Conservation (phyloP, 1,139 yeast species). For the Pichia sp. region DNA sequence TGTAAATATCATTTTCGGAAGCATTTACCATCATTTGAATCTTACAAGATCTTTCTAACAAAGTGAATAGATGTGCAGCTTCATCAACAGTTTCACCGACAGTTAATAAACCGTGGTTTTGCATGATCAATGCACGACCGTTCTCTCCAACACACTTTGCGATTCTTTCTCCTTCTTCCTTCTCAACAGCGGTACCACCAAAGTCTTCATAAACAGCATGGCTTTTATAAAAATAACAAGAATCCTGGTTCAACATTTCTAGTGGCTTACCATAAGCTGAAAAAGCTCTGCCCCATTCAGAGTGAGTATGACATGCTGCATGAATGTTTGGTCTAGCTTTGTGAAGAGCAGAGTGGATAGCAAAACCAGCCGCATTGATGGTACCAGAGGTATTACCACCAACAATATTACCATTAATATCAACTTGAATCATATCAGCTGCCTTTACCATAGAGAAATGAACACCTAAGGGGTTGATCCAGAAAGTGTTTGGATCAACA, state of each 20-base stretch:
- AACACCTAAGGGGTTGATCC: slow-evolving; percentile 73
- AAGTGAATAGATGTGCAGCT: slow-evolving; percentile 66
- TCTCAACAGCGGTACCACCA: slow-evolving; percentile 76
- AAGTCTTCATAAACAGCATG: slow-evolving; percentile 63
- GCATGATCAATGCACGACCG: slow-evolving; percentile 53
- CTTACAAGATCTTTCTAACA: slow-evolving; percentile 64
- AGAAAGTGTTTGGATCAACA: slow-evolving; percentile 58
- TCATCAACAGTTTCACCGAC: slow-evolving; percentile 76
- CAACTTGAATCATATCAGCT: slow-evolving; percentile 72
- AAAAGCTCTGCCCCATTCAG: slow-evolving; percentile 67
- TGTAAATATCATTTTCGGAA: slow-evolving; percentile 33
- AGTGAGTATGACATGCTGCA: slow-evolving; percentile 81
- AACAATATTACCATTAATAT: slow-evolving; percentile 54
- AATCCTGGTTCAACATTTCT: slow-evolving; percentile 79
- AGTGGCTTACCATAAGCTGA: slow-evolving; percentile 63
- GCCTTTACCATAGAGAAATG: slow-evolving; percentile 67
- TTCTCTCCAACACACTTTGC: slow-evolving; percentile 62
- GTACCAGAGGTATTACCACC: slow-evolving; percentile 37
- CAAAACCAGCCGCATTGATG: slow-evolving; percentile 74
- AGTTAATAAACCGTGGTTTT: slow-evolving; percentile 73
- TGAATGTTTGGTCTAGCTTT: slow-evolving; percentile 70
- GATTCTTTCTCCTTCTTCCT: slow-evolving; percentile 60
- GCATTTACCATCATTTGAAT: slow-evolving; percentile 64
- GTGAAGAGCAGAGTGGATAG: slow-evolving; percentile 72
- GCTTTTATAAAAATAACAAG: slow-evolving; percentile 55